phyloP scores from a whole-genome alignment of 306 rosid species.

The Lotus japonicus region DNA sequence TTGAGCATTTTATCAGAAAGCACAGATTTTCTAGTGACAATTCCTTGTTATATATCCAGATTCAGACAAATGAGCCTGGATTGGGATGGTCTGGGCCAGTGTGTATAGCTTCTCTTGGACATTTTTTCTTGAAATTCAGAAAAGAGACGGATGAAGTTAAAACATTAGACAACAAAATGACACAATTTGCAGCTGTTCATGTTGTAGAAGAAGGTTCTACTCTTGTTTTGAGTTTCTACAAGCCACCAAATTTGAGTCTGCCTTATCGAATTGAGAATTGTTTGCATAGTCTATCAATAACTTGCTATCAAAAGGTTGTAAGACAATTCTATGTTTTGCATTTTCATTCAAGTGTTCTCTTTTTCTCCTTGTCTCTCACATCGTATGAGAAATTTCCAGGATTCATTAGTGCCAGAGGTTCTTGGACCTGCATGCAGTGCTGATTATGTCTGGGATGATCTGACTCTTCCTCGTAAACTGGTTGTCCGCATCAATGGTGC shows the following conservation, averaged over 20 bases:
- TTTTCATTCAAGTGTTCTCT: background rate
- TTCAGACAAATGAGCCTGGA: constrained; percentile 50
- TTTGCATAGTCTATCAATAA: constrained; percentile 52
- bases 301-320: constrained; percentile 86
- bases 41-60: constrained; percentile 53
- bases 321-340: constrained; percentile 8
- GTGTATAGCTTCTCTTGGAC: constrained; percentile 87
- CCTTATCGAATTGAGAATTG: constrained; percentile 89
- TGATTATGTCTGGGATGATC: constrained; percentile 94
- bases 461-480: constrained; percentile 73
- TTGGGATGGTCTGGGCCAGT: constrained; percentile 93
- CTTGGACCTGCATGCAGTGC: constrained; percentile 56
- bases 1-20: constrained; percentile 70
- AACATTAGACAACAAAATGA: constrained; percentile 26
- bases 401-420: constrained; percentile 59
- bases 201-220: constrained; percentile 89
- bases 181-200: constrained; percentile 72
- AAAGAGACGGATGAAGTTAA: constrained; percentile 37
- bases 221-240: constrained; percentile 63
- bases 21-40: constrained; percentile 58
- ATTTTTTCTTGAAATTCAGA: constrained; percentile 85
- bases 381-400: constrained; percentile 52
- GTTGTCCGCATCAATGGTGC: constrained; percentile 64
- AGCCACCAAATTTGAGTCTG: constrained; percentile 69
- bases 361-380: constrained; percentile 12